Evolutionary conservation across 768 basidiomycete genomes (phyloP), one percentile per base, ranked within the genome.

Genomic region (Krasilnikovozyma curviuscula): DNA sequence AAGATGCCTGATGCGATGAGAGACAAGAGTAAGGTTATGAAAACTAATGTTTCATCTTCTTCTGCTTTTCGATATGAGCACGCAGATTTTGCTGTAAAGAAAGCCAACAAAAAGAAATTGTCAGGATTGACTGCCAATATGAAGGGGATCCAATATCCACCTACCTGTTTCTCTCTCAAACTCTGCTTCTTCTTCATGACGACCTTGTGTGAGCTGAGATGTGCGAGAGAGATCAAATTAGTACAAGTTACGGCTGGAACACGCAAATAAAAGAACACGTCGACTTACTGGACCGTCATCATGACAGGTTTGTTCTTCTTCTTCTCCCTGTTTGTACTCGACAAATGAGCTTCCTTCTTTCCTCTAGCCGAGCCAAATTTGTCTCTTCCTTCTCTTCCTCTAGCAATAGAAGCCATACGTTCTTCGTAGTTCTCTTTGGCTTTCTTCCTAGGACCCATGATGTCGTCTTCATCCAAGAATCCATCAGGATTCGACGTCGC

Each of bases 371-470:
- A 82, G 19, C 83, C 83, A 61, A 78, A 93, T 67, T 89, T 91
- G 62, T 91, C 89, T 41, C 91, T 73, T 0, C 86, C 91, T 64
- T 97, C 89, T 32, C 89, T 74, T 0, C 91, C 91, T 61, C 85
- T 83, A 60, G 81, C 77, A 54, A 95, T 81, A 7, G 79, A 81
- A 5, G 82, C 89, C 66, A 97, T 73, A 18, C 91, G 79, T 59
- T 89, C 89, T 46, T 83, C 83, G 62, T 97, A 97, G 61, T 83
- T 79, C 1, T 83, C 76, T 65, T 95, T 98, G 29, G 73, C 71
- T 69, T 88, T 91, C 68, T 95, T 95, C 46, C 83, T 76, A 13
- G 85, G 83, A 1, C 93, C 91, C 9, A 95, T 70, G 54, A 98
- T 95, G 57, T 89, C 86, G 53, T 73, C 73, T 59, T 95, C 91